Evolutionary conservation across 1,139 yeast genomes (phyloP).

Genomic region (Scheffersomyces stambukii): DNA sequence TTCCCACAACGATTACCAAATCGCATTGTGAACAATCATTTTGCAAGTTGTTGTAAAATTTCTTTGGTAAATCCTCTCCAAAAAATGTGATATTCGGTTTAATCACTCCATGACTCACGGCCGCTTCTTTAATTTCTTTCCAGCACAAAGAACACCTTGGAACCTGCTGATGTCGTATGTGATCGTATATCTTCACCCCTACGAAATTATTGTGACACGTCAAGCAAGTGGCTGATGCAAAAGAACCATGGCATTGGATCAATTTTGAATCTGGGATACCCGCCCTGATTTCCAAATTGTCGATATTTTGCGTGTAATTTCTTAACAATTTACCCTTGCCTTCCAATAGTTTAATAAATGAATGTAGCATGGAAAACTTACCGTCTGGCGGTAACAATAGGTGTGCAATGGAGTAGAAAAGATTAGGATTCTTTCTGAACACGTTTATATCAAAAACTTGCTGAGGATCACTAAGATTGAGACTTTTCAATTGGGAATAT

Average conservation of each 20-base stretch:
- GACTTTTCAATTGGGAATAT: slow-evolving; percentile 60
- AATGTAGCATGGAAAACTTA: slow-evolving; percentile 77
- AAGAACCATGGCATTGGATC: slow-evolving; percentile 93
- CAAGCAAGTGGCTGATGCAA: slow-evolving; percentile 82
- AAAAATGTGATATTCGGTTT: slow-evolving; percentile 93
- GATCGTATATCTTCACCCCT: slow-evolving; percentile 63
- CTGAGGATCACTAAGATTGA: slow-evolving; percentile 84
- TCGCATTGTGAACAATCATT: slow-evolving; percentile 66
- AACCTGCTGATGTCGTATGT: slow-evolving; percentile 55
- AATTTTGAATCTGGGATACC: slow-evolving; percentile 66
- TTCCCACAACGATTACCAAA: slow-evolving; percentile 78
- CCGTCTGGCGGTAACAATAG: slow-evolving; percentile 77
- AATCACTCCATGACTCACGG: slow-evolving; percentile 66
- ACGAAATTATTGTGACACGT: slow-evolving; percentile 66
- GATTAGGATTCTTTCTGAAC: slow-evolving; percentile 71
- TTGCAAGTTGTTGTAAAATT: slow-evolving; percentile 58
- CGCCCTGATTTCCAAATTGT: slow-evolving; percentile 77
- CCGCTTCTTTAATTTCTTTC: slow-evolving; percentile 35
- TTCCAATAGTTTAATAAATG: slow-evolving; percentile 69
- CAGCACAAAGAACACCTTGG: slow-evolving; percentile 73
- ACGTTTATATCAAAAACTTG: slow-evolving; percentile 79
- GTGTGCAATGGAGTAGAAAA: slow-evolving; percentile 82
- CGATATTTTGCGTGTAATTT: slow-evolving; percentile 91
- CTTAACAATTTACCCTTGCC: slow-evolving; percentile 75
- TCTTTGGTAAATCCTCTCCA: slow-evolving; percentile 79